Percentiles rank a stretch among this genome's conserved stretches.
Evolutionary conservation across 352 stramenopile species (phyloP).

Genomic region (Phytophthora europaea): DNA sequence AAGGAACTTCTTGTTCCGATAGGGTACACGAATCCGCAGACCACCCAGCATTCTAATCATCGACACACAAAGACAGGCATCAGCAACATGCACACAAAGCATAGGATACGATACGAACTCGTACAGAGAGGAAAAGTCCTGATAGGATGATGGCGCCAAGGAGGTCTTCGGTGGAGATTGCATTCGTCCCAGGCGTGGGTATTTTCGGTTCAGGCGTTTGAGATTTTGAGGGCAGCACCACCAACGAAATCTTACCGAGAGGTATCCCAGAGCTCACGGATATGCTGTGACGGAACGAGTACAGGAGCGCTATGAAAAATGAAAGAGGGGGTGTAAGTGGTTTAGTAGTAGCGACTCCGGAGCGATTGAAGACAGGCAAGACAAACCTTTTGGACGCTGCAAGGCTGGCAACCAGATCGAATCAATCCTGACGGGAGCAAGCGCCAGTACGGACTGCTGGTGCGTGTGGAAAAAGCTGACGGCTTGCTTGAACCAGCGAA

Average conservation of each 20-base stretch:
- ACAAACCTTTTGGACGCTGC: slow-evolving; percentile 55
- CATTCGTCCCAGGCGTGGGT: neutral
- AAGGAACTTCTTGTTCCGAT: slow-evolving; percentile 1
- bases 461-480: slow-evolving; percentile 46
- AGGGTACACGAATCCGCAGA: slow-evolving; percentile 30
- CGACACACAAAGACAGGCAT: neutral
- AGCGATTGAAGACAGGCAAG: neutral
- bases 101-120: neutral
- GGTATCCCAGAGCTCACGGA: slow-evolving; percentile 27
- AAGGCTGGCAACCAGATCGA: slow-evolving; percentile 55
- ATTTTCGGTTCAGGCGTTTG: neutral
- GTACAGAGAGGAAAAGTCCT: slow-evolving; percentile 58
- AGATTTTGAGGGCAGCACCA: slow-evolving; percentile 23
- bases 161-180: slow-evolving; percentile 10
- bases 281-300: slow-evolving; percentile 45
- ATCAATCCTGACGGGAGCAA: slow-evolving; percentile 14
- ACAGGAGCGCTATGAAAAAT: slow-evolving; percentile 43
- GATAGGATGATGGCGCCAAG: slow-evolving; percentile 48
- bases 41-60: slow-evolving; percentile 53
- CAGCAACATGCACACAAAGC: neutral
- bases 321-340: neutral
- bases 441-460: slow-evolving; percentile 26
- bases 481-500: slow-evolving; percentile 40
- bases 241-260: slow-evolving; percentile 35
- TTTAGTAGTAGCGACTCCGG: neutral